Conservation (phyloP, 2,329 filamentous ascomycete genomes). For the Exophiala spinifera region DNA sequence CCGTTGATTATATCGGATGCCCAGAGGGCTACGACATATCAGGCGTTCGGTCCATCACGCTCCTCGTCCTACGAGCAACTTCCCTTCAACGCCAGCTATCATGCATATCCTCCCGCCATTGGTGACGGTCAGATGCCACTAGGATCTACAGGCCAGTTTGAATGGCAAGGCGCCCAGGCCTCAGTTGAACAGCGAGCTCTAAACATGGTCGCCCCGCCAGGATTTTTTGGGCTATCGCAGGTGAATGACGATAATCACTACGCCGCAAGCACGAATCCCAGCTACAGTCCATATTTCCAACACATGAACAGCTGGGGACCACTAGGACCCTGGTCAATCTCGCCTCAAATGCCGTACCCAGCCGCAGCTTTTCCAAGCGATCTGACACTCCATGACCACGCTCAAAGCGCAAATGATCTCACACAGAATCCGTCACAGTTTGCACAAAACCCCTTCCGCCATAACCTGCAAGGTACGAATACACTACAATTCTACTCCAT, state of each 20-base stretch:
- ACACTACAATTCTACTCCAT: not conserved
- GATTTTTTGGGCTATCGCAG: not conserved
- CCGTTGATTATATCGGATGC: conserved; percentile 8
- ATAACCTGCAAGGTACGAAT: not conserved
- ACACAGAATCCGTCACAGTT: too few relatives aligned
- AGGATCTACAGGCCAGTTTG: not conserved
- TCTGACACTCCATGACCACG: not conserved
- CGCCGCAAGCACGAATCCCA: not conserved
- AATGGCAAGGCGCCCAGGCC: conserved; percentile 9
- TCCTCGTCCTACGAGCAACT: conserved; percentile 9
- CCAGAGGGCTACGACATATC: conserved; percentile 3
- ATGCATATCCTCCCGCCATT: conserved; percentile 5
- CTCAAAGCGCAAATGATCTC: not conserved
- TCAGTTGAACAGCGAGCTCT: not conserved
- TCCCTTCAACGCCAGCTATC: conserved; percentile 16
- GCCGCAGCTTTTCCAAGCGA: not conserved
- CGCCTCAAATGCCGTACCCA: not conserved
- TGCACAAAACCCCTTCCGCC: not conserved
- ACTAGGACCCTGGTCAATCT: not conserved
- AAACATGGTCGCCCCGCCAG: not conserved
- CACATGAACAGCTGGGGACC: not conserved
- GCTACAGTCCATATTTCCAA: not conserved
- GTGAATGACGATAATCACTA: not conserved
- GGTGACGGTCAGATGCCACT: not conserved
- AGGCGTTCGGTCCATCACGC: conserved; percentile 1